Conservation (phyloP, 306 rosid genomes). For the Castanea mollissima region DNA sequence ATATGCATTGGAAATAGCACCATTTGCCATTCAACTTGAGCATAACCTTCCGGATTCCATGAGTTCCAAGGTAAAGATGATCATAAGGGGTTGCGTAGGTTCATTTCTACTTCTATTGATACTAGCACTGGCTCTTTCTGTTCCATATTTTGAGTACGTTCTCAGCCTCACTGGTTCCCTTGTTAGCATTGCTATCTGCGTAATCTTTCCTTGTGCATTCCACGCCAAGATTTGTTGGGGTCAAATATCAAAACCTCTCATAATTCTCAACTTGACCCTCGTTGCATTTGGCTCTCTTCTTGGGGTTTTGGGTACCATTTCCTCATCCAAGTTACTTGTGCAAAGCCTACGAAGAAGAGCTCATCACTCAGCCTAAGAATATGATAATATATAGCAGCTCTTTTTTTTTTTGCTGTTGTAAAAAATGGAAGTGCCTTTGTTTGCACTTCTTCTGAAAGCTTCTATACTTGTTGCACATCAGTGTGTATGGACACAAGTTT, state of each 20-base stretch:
- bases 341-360: constrained; percentile 15
- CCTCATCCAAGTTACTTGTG: constrained; percentile 47
- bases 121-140: constrained; percentile 50
- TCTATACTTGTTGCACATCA: no score
- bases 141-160: constrained; percentile 66
- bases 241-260: constrained; percentile 36
- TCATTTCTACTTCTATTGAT: constrained; percentile 49
- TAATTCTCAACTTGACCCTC: constrained; percentile 38
- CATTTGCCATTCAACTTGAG: constrained; percentile 67
- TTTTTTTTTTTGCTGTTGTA: no score
- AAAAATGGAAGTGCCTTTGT: no score
- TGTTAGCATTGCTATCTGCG: constrained; percentile 35
- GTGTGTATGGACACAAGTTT: no score
- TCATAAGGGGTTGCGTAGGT: constrained; percentile 45
- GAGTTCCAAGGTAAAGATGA: constrained; percentile 35
- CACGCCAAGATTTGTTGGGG: constrained; percentile 62
- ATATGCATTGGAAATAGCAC: constrained; percentile 76
- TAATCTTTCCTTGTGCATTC: constrained; percentile 60
- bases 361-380: constrained; percentile 26
- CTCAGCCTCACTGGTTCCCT: constrained; percentile 82
- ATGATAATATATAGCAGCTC: not conserved
- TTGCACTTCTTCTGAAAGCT: no score
- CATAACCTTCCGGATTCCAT: constrained; percentile 46
- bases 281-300: constrained; percentile 48
- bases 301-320: constrained; percentile 55